phyloP scores from a whole-genome alignment of 495 filamentous ascomycete genomes.

The Xylaria venustula region DNA sequence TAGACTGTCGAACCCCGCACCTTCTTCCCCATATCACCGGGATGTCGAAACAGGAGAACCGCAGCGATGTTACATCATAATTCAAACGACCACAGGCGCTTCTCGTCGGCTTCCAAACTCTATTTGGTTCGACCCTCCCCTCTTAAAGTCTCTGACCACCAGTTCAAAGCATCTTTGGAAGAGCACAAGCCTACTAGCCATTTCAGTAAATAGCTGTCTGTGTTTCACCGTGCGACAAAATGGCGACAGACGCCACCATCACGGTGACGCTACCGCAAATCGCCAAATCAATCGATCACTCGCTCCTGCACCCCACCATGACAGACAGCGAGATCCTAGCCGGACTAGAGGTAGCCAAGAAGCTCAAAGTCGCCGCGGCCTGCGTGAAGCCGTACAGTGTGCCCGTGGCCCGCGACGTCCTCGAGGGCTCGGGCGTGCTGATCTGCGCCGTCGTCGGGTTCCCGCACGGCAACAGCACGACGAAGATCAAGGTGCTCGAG shows the following conservation, averaged over 20 bases:
- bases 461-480: conserved; percentile 57
- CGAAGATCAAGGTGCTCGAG: conserved; percentile 52
- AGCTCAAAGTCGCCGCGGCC: conserved; percentile 52
- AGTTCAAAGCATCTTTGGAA: too few species aligned
- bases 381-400: conserved; percentile 58
- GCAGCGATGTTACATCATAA: neutral
- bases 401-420: conserved; percentile 43
- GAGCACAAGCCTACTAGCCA: too few species aligned
- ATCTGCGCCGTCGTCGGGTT: conserved; percentile 60
- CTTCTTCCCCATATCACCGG: neutral
- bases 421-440: conserved; percentile 46
- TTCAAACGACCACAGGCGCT: too few species aligned
- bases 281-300: conserved; percentile 61
- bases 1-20: neutral
- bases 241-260: conserved; percentile 32
- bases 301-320: conserved; percentile 59
- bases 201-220: too few species aligned
- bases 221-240: too few species aligned
- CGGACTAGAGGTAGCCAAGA: conserved; percentile 48
- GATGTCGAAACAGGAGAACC: neutral
- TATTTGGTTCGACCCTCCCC: too few species aligned
- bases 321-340: conserved; percentile 52
- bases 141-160: too few species aligned
- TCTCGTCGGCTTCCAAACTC: too few species aligned
- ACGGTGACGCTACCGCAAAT: conserved; percentile 51